Conservation (phyloP, 148 eudicot species). For the Rhododendron simsii region DNA sequence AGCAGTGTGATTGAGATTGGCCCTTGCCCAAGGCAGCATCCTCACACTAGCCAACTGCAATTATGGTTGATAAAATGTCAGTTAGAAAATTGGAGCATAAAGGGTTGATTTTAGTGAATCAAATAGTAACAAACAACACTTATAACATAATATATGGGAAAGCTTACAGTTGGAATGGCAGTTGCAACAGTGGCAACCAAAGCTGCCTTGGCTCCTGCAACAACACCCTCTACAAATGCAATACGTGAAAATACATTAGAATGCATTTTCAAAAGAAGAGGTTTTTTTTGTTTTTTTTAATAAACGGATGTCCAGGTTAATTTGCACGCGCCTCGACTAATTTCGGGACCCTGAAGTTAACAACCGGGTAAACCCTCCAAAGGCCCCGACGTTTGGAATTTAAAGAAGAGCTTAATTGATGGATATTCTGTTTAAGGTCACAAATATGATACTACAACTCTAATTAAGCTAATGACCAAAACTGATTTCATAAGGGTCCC, state of each 20-base stretch:
- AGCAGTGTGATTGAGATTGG: conserved; percentile 80
- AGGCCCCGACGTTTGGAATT: neutral
- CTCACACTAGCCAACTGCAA: conserved; percentile 80
- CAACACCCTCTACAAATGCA: conserved; percentile 63
- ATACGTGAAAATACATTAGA: neutral
- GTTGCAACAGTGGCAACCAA: conserved; percentile 67
- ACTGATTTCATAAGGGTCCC: neutral
- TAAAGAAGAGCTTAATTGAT: neutral
- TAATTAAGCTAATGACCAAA: neutral
- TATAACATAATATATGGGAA: neutral
- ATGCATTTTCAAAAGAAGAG: neutral
- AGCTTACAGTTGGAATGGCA: conserved; percentile 77
- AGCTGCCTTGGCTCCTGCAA: conserved; percentile 95
- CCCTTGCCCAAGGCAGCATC: conserved; percentile 91
- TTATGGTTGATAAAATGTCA: neutral
- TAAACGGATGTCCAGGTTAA: neutral
- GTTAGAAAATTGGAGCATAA: neutral
- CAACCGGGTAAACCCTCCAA: neutral
- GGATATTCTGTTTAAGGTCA: neutral
- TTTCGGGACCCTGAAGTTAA: no score
- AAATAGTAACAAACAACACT: neutral
- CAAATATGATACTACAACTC: neutral
- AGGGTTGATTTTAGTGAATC: neutral
- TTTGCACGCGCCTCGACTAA: neutral
- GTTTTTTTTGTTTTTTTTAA: no score